These are phyloP conservation scores for Sugiyamaella novakii DNA, from an alignment of 1,139 yeast genomes.

Conservation along the genomic window DNA sequence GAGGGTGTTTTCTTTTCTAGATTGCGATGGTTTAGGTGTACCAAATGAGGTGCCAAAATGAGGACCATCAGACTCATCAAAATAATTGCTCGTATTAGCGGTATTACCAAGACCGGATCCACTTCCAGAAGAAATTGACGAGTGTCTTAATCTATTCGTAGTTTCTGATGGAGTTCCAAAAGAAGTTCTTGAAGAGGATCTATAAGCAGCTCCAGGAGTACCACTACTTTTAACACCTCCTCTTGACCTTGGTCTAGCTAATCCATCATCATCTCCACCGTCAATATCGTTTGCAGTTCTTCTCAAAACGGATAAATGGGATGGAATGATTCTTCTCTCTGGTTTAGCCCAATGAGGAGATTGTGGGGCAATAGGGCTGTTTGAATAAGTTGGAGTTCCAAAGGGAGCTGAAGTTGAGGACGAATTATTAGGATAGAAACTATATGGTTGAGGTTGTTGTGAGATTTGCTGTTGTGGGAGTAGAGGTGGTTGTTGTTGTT, in stretches of 20 bases:
- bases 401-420: not conserved
- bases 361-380: conserved; percentile 1
- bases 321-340: conserved; percentile 18
- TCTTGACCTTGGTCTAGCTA: conserved; percentile 11
- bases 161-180: conserved; percentile 4
- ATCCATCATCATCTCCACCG: not conserved
- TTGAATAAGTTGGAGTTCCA: not conserved
- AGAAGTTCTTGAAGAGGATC: conserved; percentile 10
- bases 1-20: conserved; percentile 26
- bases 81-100: not conserved
- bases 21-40: conserved; percentile 37
- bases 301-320: conserved; percentile 15
- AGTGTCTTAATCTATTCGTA: conserved; percentile 4
- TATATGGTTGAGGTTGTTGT: too few species aligned
- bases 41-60: conserved; percentile 32
- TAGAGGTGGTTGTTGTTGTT: conserved; percentile 14
- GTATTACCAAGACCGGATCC: not conserved
- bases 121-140: not conserved
- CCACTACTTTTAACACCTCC: conserved; percentile 1
- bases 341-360: conserved; percentile 20
- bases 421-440: conserved; percentile 3
- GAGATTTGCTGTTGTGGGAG: conserved; percentile 3
- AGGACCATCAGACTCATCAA: conserved; percentile 24
- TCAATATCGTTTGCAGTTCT: conserved; percentile 7
- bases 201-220: not conserved